Evolutionary conservation across 495 filamentous ascomycete genomes (phyloP), one percentile per base, ranked within the genome.

Genomic region (Cercophora sp.): DNA sequence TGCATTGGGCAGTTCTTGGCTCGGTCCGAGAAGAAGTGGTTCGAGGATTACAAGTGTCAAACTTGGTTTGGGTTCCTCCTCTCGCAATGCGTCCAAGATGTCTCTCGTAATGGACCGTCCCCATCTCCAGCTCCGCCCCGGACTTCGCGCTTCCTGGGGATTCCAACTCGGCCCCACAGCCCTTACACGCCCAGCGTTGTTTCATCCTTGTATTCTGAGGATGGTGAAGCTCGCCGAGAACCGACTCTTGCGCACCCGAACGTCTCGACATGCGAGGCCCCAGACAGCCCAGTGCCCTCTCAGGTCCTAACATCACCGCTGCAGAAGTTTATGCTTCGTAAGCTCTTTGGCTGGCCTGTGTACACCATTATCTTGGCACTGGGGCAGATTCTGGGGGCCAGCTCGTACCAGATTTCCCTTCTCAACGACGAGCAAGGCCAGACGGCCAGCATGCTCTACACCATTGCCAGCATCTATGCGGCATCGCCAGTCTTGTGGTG

Each of bases 301-400:
- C 26, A 48, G 18, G 44, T 48, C 1, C 27, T 48, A 8, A 45
- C 55, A 2, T 36, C 56, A 15, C 23, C 48, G 4, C 29, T 59
- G 1, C 52, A 56, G 29, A 48, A 24, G 31, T 48, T 55, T 10
- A 50, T 56, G 48, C 57, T 59, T 16, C 48, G 44, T 43, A 59
- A 55, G 37, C 16, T 56, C n/a, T 50, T 59, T 20, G 80, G 85
- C 55, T 89, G 85, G 85, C 85, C 85, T 0, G 54, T 88, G 1
- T 89, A 89, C 64, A 78, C 83, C 5, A 69, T 89, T 37, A 70
- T 88, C 32, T 68, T 86, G 10, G 83, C 83, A 27, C 72, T 87
- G 63, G 83, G 83, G 3, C 83, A 85, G 63, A 82, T 86, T 37
- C 71, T 86, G 15, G 78, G 81, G 0, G 79, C 81, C 19, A 85